Evolutionary conservation across 768 basidiomycete genomes (phyloP).

Genomic region (Suillus occidentalis): DNA sequence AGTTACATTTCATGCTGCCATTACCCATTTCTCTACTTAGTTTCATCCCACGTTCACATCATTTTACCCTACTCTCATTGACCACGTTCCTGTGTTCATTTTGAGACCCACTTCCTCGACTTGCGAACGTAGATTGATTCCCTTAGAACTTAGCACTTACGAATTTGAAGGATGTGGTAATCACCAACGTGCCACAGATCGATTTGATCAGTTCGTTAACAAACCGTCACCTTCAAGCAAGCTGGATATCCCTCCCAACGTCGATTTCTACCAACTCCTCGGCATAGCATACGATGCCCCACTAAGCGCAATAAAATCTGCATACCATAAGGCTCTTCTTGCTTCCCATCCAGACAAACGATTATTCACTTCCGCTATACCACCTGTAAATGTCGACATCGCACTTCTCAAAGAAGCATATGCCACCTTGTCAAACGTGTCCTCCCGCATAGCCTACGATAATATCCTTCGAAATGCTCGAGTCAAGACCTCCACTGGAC

Average conservation of each 20-base stretch:
- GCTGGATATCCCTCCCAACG: conserved; percentile 14
- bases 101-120: no score
- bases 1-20: neutral
- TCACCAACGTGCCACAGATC: neutral
- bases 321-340: conserved; percentile 68
- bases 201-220: neutral
- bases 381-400: conserved; percentile 40
- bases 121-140: neutral
- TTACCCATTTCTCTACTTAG: neutral
- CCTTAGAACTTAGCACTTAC: neutral
- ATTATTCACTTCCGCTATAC: conserved; percentile 24
- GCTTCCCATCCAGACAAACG: conserved; percentile 65
- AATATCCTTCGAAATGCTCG: conserved; percentile 14
- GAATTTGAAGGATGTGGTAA: neutral
- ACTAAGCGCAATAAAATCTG: conserved; percentile 58
- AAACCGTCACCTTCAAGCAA: conserved; percentile 7
- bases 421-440: conserved; percentile 51
- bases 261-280: conserved; percentile 65
- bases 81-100: neutral
- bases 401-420: conserved; percentile 69
- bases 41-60: neutral
- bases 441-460: conserved; percentile 55
- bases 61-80: conserved; percentile 1
- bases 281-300: conserved; percentile 50
- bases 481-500: conserved; percentile 27